Evolutionary conservation across 2,329 filamentous ascomycete species (phyloP).

Genomic region (Teratosphaeria destructans): DNA sequence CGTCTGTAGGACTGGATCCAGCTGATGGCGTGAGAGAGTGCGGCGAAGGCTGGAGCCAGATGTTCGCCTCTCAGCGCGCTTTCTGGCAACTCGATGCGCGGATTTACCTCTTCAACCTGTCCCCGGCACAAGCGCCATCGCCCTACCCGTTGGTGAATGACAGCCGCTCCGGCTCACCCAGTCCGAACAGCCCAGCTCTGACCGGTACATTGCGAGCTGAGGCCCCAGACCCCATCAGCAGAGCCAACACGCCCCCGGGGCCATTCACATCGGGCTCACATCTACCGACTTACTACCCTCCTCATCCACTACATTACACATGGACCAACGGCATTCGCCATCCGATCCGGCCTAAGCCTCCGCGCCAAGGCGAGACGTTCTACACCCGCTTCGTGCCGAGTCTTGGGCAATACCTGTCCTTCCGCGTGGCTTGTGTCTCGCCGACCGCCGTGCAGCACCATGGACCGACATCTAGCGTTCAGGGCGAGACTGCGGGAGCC

Average conservation of each 20-base stretch:
- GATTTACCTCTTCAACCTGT: slow-evolving; percentile 77
- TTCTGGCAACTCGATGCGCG: slow-evolving; percentile 91
- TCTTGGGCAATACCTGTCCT: slow-evolving; percentile 73
- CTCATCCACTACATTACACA: slow-evolving; percentile 69
- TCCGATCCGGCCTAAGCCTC: slow-evolving; percentile 77
- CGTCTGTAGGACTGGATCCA: slow-evolving; percentile 54
- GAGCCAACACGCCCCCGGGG: slow-evolving; percentile 34
- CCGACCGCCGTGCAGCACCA: slow-evolving; percentile 52
- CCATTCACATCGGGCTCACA: slow-evolving; percentile 77
- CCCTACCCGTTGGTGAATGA: slow-evolving; percentile 37
- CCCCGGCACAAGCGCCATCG: slow-evolving; percentile 42
- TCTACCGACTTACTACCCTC: slow-evolving; percentile 83
- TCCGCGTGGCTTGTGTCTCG: slow-evolving; percentile 69
- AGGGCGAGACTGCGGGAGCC: slow-evolving; percentile 15
- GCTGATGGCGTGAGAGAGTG: slow-evolving; percentile 43
- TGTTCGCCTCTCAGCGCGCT: slow-evolving; percentile 69
- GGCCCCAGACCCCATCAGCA: slow-evolving; percentile 7
- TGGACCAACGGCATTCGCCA: slow-evolving; percentile 72
- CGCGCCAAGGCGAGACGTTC: slow-evolving; percentile 80
- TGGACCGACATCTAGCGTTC: slow-evolving; percentile 39
- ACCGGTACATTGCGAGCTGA: not conserved
- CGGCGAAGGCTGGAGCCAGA: slow-evolving; percentile 59
- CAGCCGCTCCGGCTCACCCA: slow-evolving; percentile 43
- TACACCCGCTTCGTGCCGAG: slow-evolving; percentile 82
- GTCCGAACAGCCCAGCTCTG: slow-evolving; percentile 10